Conservation (phyloP, 257 asterid genomes). For the Ballota nigra region DNA sequence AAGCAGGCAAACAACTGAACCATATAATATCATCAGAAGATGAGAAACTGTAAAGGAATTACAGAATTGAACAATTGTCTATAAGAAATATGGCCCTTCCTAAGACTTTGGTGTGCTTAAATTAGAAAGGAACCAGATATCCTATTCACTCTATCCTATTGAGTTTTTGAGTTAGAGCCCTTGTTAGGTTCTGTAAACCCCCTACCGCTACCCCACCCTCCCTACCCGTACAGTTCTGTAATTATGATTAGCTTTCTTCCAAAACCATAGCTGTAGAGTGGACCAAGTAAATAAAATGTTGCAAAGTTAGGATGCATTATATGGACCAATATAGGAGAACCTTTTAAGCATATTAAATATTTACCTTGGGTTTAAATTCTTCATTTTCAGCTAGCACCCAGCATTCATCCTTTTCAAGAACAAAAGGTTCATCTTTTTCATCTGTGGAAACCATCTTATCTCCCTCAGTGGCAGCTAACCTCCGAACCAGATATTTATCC, state of each 20-base stretch:
- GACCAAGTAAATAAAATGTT: neutral
- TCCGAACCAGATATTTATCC: constrained; percentile 60
- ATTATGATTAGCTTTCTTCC: neutral
- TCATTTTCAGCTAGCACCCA: constrained; percentile 89
- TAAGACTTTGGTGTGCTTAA: neutral
- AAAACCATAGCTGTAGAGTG: neutral
- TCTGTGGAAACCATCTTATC: constrained; percentile 81
- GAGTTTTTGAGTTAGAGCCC: neutral
- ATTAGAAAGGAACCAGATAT: neutral
- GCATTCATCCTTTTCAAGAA: constrained; percentile 73
- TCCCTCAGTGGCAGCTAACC: constrained; percentile 89
- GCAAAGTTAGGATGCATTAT: neutral
- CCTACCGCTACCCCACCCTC: neutral
- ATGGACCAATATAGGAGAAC: constrained; percentile 4
- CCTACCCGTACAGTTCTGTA: neutral
- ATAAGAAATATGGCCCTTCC: neutral
- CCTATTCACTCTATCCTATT: neutral
- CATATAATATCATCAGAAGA: no score
- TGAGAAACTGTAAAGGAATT: neutral
- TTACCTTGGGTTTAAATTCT: constrained; percentile 67
- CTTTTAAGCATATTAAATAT: constrained; percentile 10
- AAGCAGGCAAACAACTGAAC: no score
- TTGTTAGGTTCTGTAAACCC: neutral
- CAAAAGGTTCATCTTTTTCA: constrained; percentile 72
- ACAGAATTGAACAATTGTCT: neutral